Conservation (phyloP, 1,284 basidiomycete genomes). For the Boletus mariae region DNA sequence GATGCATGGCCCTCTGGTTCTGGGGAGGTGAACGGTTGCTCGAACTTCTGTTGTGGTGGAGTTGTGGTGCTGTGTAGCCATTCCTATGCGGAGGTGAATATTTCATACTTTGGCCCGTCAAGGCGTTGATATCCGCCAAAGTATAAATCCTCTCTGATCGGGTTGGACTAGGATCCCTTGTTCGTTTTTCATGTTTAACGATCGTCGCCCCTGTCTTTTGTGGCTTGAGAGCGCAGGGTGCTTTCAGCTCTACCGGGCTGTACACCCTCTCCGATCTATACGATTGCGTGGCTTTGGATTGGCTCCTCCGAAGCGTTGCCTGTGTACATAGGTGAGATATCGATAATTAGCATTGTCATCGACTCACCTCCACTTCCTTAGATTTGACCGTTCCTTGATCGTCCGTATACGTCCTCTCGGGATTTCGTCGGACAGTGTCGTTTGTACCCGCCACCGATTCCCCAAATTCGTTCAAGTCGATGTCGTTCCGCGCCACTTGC, state of each 20-base stretch:
- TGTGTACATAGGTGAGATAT: constrained; percentile 7
- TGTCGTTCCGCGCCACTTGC: constrained; percentile 41
- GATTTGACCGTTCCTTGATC: constrained; percentile 16
- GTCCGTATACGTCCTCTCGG: constrained; percentile 9
- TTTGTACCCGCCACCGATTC: constrained; percentile 20
- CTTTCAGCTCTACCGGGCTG: constrained; percentile 21
- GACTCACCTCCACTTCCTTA: constrained; percentile 24
- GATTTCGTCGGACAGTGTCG: constrained; percentile 11
- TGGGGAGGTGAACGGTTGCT: constrained; percentile 25
- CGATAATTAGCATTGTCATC: background rate
- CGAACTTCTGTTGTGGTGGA: constrained; percentile 9
- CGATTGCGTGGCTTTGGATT: constrained; percentile 22
- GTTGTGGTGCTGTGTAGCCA: constrained; percentile 10
- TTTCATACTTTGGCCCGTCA: constrained; percentile 27
- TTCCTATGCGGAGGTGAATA: constrained; percentile 21
- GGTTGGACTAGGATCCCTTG: constrained; percentile 25
- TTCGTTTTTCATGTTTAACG: constrained; percentile 21
- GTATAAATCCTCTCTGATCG: constrained; percentile 35
- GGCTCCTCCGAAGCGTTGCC: constrained; percentile 17
- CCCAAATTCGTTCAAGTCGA: constrained; percentile 20
- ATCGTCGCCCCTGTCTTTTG: constrained; percentile 14
- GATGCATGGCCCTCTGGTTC: constrained; percentile 14
- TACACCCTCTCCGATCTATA: constrained; percentile 25
- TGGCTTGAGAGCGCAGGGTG: constrained; percentile 11
- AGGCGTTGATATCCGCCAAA: constrained; percentile 32